Conservation (phyloP, 805 yeast genomes). For the Tetrapisispora fleetii region DNA sequence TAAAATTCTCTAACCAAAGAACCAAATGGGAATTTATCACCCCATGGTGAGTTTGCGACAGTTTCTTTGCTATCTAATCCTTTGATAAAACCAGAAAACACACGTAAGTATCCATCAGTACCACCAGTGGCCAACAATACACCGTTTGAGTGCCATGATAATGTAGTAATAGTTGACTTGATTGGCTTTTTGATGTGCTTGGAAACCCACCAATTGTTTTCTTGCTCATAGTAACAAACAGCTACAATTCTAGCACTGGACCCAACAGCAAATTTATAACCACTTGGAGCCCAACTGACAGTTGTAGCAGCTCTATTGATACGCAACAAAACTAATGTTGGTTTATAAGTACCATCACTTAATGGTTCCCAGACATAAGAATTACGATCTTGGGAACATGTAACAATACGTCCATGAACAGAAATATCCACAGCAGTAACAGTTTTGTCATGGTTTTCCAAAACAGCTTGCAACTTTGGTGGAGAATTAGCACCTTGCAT, state of each 20-base stretch:
- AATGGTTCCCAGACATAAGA: constrained; percentile 91
- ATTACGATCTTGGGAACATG: constrained; percentile 96
- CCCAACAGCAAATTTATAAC: constrained; percentile 94
- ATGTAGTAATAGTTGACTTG: constrained; percentile 69
- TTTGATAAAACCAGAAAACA: constrained; percentile 81
- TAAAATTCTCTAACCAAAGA: constrained; percentile 42
- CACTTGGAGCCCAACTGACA: constrained; percentile 91
- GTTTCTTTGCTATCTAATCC: constrained; percentile 63
- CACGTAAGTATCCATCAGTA: constrained; percentile 86
- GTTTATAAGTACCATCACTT: constrained; percentile 55
- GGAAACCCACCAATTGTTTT: constrained; percentile 99
- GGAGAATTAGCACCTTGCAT: constrained; percentile 37
- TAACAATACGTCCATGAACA: constrained; percentile 78
- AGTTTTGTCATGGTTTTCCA: constrained; percentile 82
- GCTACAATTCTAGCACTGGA: constrained; percentile 92
- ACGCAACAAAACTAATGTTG: constrained; percentile 84
- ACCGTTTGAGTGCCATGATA: constrained; percentile 90
- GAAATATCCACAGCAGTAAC: constrained; percentile 93
- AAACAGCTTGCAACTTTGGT: constrained; percentile 54
- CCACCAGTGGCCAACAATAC: constrained; percentile 85
- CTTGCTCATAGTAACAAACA: constrained; percentile 89
- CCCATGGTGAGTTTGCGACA: constrained; percentile 67
- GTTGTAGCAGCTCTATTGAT: constrained; percentile 92
- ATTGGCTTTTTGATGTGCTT: constrained; percentile 95
- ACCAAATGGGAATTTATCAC: constrained; percentile 89